Evolutionary conservation across 805 yeast genomes (phyloP).

Genomic region (Pichia nanzhaoensis): DNA sequence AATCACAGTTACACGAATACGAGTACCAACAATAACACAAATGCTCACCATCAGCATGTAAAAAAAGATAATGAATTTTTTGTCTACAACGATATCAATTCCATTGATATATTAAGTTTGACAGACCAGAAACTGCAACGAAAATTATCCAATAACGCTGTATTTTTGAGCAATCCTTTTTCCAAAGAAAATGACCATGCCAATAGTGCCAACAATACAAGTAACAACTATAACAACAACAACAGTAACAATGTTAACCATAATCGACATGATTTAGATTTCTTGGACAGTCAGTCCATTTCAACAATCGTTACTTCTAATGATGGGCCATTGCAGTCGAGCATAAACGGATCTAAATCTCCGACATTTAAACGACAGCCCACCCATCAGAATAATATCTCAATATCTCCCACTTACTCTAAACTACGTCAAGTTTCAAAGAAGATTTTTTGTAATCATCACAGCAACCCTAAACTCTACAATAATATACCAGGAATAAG

Average conservation of each 20-base stretch:
- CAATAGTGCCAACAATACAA: background rate
- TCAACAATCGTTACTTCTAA: slow-evolving; percentile 6
- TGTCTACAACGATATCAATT: slow-evolving; percentile 21
- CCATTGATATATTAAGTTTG: slow-evolving; percentile 10
- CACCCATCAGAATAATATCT: background rate
- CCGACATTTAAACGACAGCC: slow-evolving; percentile 5
- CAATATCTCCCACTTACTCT: slow-evolving; percentile 16
- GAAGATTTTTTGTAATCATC: slow-evolving; percentile 17
- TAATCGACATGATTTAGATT: slow-evolving; percentile 17
- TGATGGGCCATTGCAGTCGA: background rate
- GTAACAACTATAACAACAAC: background rate
- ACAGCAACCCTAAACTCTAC: background rate
- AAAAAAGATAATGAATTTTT: slow-evolving; percentile 24
- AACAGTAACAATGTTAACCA: background rate
- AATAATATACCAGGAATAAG: background rate
- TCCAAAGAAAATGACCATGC: slow-evolving; percentile 1
- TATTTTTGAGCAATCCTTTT: slow-evolving; percentile 1
- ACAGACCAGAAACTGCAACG: slow-evolving; percentile 8
- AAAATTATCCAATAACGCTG: slow-evolving; percentile 4
- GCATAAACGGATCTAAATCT: slow-evolving; percentile 4
- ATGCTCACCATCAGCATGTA: background rate
- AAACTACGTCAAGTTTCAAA: slow-evolving; percentile 28
- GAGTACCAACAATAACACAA: too few species aligned
- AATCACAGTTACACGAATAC: too few species aligned
- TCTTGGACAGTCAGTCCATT: slow-evolving; percentile 17